Base-by-base conservation (phyloP, 768 basidiomycete species). In the Sistotremastrum niveocremeum region DNA sequence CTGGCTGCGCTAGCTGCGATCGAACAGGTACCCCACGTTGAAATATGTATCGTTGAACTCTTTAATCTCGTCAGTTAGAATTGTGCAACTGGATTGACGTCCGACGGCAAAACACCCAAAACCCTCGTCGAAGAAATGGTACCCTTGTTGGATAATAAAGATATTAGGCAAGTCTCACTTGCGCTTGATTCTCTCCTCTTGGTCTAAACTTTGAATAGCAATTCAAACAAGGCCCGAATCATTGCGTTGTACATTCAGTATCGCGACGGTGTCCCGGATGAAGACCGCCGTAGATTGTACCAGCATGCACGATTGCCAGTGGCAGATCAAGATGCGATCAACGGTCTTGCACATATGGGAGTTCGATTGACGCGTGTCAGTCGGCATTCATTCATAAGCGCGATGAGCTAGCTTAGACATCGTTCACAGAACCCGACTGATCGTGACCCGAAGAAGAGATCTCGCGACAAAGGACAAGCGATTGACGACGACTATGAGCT, bases 101-200 rank as follows among this genome's bases (percentile, higher is more conserved):
- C 84, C 0, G 89, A 97, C 54, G 93, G 93, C 1, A 97, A 95
- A 65, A 71, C 78, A n/a, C 95, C 95, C 2, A 97, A 95, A 60
- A 77, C 76, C 0, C 65, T 99, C 3, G 91, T 99, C 2, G 95
- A 98, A 60, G 93, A 99, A 60, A 98, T 99, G 95, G 93, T 99
- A 0, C 94, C 95, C 0, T 65, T 99, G 32, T 71, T 99, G 29
- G 94, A 93, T 57, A 82, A 84, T 58, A 73, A 79, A 45, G 81
- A 85, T 11, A 77, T 97, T 47, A 72, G 80, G 93, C 90, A 61
- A 57, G 76, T 60, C 12, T 49, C 11, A 34, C 42, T 45, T 38
- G 30, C 41, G 31, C 12, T 29, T 30, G 9, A 43, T 20, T 48
- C 34, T 49, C 30, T 36, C 40, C 39, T 33, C 20, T 42, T 34